Percentiles rank a stretch among this genome's conserved stretches.
Evolutionary conservation across 2,329 filamentous ascomycete genomes (phyloP).

Genomic region (Phoma sp.): DNA sequence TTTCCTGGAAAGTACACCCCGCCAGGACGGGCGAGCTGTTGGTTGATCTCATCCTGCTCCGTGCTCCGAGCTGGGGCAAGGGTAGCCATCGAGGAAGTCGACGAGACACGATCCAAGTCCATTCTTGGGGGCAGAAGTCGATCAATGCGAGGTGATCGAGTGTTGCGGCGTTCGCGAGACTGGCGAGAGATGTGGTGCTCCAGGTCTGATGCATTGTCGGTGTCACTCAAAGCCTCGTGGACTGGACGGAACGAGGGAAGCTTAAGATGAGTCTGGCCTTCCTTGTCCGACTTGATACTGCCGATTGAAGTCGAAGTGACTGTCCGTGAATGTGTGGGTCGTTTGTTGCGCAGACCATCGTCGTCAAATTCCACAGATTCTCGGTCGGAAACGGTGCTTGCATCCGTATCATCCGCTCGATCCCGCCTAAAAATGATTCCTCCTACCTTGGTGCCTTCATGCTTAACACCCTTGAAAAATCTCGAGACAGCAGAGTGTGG

Average conservation of each 20-base stretch:
- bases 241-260: conserved; percentile 44
- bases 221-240: conserved; percentile 37
- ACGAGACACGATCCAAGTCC: conserved; percentile 47
- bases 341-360: conserved; percentile 28
- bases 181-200: conserved; percentile 52
- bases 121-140: conserved; percentile 58
- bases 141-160: conserved; percentile 52
- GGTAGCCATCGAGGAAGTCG: conserved; percentile 26
- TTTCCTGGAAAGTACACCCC: conserved; percentile 29
- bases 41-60: conserved; percentile 37
- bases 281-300: conserved; percentile 31
- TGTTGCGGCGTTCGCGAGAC: conserved; percentile 44
- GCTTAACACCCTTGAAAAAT: conserved; percentile 79
- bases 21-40: conserved; percentile 41
- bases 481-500: conserved; percentile 66
- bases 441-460: conserved; percentile 66
- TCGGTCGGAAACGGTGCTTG: conserved; percentile 54
- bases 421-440: conserved; percentile 67
- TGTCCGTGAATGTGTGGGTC: conserved; percentile 41
- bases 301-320: conserved; percentile 31
- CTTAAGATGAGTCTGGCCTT: conserved; percentile 41
- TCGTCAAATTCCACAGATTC: conserved; percentile 46
- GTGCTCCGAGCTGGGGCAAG: conserved; percentile 30
- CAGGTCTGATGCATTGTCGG: conserved; percentile 27
- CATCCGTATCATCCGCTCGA: conserved; percentile 51